These are phyloP conservation scores for Comarum palustre DNA, from an alignment of 306 rosid species.

Conservation along the genomic window DNA sequence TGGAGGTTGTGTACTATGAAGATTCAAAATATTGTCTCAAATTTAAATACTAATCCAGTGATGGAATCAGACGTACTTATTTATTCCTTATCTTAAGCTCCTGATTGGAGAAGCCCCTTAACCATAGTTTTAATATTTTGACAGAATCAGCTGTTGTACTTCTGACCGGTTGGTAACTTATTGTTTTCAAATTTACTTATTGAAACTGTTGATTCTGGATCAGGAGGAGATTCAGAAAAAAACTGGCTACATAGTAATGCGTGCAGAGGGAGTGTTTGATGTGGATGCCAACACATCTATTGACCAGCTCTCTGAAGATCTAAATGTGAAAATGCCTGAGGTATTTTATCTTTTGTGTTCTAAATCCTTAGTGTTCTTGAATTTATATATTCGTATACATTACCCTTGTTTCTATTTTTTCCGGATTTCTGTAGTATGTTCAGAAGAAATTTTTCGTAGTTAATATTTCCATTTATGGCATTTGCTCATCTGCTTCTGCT, in stretches of 20 bases:
- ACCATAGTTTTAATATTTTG: not conserved
- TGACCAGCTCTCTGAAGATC: constrained; percentile 96
- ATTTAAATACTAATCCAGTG: not conserved
- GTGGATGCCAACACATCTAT: constrained; percentile 98
- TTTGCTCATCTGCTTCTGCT: not conserved
- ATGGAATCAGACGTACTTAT: not conserved
- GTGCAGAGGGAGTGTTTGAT: constrained; percentile 88
- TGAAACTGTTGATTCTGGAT: constrained; percentile 26
- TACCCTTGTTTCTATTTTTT: not conserved
- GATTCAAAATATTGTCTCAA: not conserved
- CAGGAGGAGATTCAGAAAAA: constrained; percentile 99
- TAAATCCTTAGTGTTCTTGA: constrained; percentile 12
- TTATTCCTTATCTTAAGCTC: not conserved
- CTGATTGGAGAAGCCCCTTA: not conserved
- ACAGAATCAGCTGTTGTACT: not conserved
- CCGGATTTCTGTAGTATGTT: not conserved
- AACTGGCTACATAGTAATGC: constrained; percentile 98
- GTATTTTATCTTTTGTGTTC: constrained; percentile 31
- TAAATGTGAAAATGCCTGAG: constrained; percentile 92
- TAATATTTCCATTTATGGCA: not conserved
- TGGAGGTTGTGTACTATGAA: not conserved
- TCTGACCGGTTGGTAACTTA: not conserved
- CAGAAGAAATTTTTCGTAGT: not conserved
- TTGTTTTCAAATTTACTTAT: not conserved
- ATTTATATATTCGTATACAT: not conserved